Conservation (phyloP, 176 grass and related monocot genomes). For the Thalia dealbata region DNA sequence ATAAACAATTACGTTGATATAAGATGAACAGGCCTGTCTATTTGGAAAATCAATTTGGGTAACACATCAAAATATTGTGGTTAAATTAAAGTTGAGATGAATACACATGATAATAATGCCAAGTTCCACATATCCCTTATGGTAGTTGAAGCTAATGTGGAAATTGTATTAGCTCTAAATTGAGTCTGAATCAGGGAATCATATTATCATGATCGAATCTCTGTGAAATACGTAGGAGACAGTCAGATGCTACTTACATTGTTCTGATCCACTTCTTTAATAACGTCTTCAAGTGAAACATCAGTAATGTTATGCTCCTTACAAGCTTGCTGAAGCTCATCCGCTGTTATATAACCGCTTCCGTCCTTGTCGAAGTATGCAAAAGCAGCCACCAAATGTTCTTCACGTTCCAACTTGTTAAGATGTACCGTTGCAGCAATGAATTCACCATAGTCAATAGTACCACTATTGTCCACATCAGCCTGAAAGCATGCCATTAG, state of each 20-base stretch:
- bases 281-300: slow-evolving; percentile 88
- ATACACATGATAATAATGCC: too few relatives aligned
- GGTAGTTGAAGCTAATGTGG: too few relatives aligned
- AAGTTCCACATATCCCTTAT: too few relatives aligned
- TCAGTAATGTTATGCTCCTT: slow-evolving; percentile 92
- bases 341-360: slow-evolving; percentile 92
- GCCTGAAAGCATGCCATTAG: slow-evolving; percentile 48
- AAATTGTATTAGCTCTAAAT: not conserved
- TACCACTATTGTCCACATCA: slow-evolving; percentile 92
- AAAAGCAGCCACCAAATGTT: slow-evolving; percentile 89
- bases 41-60: not conserved
- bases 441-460: slow-evolving; percentile 93
- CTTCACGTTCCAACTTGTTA: slow-evolving; percentile 90
- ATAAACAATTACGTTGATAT: not conserved
- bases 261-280: slow-evolving; percentile 87
- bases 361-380: slow-evolving; percentile 94
- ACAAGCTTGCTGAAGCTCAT: slow-evolving; percentile 93
- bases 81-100: not conserved
- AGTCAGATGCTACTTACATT: slow-evolving; percentile 46
- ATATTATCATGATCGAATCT: slow-evolving; percentile 13
- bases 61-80: not conserved
- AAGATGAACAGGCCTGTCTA: not conserved
- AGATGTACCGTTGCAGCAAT: slow-evolving; percentile 97
- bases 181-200: slow-evolving; percentile 4
- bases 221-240: not conserved